Conservation (phyloP, 208 protist genomes). For the Polymyxa betae region DNA sequence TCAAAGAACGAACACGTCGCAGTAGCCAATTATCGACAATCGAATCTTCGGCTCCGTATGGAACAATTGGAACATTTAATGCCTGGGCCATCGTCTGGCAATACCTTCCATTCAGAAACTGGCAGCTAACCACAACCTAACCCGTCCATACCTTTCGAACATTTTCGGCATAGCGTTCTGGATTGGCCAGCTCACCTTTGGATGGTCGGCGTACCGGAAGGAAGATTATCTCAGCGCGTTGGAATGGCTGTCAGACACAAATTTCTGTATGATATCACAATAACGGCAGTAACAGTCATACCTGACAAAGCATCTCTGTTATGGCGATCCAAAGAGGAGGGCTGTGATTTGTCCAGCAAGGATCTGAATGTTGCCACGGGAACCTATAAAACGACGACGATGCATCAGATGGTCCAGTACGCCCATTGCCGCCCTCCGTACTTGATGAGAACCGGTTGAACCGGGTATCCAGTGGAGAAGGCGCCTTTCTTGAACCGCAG, state of each 20-base stretch:
- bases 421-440: no score
- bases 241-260: neutral
- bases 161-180: neutral
- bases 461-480: neutral
- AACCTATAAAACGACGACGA: constrained; percentile 13
- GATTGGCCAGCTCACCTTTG: neutral
- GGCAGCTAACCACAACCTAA: neutral
- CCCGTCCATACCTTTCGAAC: neutral
- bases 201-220: neutral
- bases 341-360: neutral
- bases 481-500: constrained; percentile 6
- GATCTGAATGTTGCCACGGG: neutral
- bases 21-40: neutral
- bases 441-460: neutral
- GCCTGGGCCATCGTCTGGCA: neutral
- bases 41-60: neutral
- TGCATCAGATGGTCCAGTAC: no score
- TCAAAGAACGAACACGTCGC: neutral
- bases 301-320: neutral
- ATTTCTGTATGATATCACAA: neutral
- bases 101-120: neutral
- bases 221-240: neutral
- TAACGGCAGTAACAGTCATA: neutral
- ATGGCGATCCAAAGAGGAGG: neutral
- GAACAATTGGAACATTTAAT: neutral